These are phyloP conservation scores for Solanum hybrid DNA, from an alignment of 305 asterid species.

Conservation along the genomic window DNA sequence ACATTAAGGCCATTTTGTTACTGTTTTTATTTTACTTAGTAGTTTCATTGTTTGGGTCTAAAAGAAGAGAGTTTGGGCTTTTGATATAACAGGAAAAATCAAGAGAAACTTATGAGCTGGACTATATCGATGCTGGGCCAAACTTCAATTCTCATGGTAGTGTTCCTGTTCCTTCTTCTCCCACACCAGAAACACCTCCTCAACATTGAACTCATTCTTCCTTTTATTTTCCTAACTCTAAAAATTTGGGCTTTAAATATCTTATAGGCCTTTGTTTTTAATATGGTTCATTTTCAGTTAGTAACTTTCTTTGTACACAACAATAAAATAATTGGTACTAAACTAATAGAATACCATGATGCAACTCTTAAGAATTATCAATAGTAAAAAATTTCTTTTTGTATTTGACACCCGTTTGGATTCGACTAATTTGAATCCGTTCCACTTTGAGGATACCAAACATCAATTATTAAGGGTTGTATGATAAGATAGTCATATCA, in stretches of 20 bases:
- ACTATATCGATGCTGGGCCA: slow-evolving; percentile 21
- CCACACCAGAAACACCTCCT: background rate
- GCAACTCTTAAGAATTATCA: background rate
- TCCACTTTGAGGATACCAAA: background rate
- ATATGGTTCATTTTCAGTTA: background rate
- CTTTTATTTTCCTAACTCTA: background rate
- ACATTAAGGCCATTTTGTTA: background rate
- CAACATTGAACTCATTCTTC: background rate
- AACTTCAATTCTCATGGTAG: slow-evolving; percentile 16
- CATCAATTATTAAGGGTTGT: background rate
- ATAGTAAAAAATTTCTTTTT: background rate
- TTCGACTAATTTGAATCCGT: background rate
- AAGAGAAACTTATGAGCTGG: slow-evolving; percentile 2
- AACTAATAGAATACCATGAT: background rate
- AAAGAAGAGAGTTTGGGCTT: background rate
- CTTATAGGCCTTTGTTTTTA: background rate
- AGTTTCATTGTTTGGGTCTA: background rate
- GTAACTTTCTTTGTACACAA: background rate
- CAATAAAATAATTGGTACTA: background rate
- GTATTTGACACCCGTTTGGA: background rate
- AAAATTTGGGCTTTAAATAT: background rate
- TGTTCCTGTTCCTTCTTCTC: background rate
- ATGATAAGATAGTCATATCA: background rate
- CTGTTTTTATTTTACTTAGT: background rate
- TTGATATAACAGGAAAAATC: background rate